Base-by-base conservation (phyloP, 2,329 filamentous ascomycete genomes). In the Ceratocystis lukuohia region DNA sequence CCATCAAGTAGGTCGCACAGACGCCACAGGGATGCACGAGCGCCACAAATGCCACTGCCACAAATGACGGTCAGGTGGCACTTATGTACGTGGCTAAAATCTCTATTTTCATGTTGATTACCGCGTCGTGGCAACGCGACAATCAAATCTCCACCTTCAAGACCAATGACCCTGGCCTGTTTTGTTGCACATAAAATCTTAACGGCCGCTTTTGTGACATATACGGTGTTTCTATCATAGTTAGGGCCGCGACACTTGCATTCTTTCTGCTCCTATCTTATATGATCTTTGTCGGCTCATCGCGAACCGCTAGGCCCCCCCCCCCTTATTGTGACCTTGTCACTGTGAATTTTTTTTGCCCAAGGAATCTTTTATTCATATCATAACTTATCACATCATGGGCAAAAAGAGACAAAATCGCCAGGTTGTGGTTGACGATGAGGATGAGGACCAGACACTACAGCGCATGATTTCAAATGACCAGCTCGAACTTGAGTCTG, bases 401-500 rank as follows among this genome's bases (percentile, higher is more conserved):
- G 28, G 28, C 12, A 4, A 45, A 15, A 61, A 50, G 10, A 22
- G 25, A n/a, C 33, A 25, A 45, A 44, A 66, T 41, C 25, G n/a
- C 15, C 50, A 56, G 22, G 41, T 30, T 17, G 8, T 48, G 28
- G 25, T 10, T 10, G 37, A 61, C 5, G 57, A 66, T 20, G 56
- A 61, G 3, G 56, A 66, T 37, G 33, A 33, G 33, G 44, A 62
- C n/a, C 56, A 50, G 56, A 7, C 8, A 6, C 20, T 62, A 8
- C 48, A 61, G 25, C 44, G 30, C 30, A 62, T 62, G 25, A 45
- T 53, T 66, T 61, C 41, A 48, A 59, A 59, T 37, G 56, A 37
- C 8, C 56, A 59, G 30, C 17, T 8, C 17, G 56, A 37, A 7
- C 12, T 37, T 37, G 56, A 37, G 56, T 59, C 56, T 59, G 28